These are phyloP conservation scores for Solanum bukasovii DNA, from an alignment of 257 asterid genomes.

Conservation along the genomic window DNA sequence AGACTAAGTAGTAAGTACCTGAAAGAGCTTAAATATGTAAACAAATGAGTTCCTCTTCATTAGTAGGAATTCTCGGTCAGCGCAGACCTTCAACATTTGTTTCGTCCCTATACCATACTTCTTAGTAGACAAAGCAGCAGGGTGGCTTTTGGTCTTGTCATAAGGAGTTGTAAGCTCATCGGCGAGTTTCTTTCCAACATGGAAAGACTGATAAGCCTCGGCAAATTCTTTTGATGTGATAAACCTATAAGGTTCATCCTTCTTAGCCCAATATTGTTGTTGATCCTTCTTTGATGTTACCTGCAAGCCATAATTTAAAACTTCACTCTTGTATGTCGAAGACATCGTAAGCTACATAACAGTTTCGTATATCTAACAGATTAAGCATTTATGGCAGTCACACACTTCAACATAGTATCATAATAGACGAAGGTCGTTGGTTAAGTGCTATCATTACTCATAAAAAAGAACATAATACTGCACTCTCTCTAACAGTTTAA, in stretches of 20 bases:
- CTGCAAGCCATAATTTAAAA: conserved; percentile 10
- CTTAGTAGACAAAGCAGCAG: conserved; percentile 40
- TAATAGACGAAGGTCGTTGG: neutral
- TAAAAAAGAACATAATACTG: neutral
- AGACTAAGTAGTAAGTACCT: conserved; percentile 16
- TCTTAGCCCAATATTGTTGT: neutral
- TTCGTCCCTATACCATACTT: conserved; percentile 38
- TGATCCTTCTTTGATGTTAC: conserved; percentile 2
- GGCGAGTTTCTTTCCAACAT: conserved; percentile 19
- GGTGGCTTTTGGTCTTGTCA: conserved; percentile 53
- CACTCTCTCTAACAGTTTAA: neutral
- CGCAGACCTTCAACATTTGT: conserved; percentile 44
- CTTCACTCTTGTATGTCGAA: too few species aligned
- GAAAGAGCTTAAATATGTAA: conserved; percentile 37
- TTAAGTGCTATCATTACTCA: neutral
- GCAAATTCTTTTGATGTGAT: conserved; percentile 8
- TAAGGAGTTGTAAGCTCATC: conserved; percentile 39
- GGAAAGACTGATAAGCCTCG: conserved; percentile 29
- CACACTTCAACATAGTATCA: neutral
- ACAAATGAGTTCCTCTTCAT: conserved; percentile 56
- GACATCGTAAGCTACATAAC: neutral
- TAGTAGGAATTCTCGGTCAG: conserved; percentile 41
- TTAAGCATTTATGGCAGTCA: neutral
- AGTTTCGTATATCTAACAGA: neutral
- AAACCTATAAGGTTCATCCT: conserved; percentile 15